Evolutionary conservation across 1,139 yeast genomes (phyloP), one percentile per base, ranked within the genome.

Genomic region (Suhomyces maxii): DNA sequence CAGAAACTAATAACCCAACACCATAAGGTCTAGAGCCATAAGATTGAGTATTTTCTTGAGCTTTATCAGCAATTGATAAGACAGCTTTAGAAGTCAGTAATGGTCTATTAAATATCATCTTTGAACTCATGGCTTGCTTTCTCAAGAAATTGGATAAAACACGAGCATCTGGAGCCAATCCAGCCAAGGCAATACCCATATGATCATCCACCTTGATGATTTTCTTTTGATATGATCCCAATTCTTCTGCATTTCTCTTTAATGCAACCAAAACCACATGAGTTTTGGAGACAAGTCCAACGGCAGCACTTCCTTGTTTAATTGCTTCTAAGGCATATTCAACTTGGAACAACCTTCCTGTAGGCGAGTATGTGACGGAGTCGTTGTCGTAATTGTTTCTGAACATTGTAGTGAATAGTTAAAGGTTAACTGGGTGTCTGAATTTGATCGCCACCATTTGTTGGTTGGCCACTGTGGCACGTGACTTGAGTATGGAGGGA

Each of bases 301-400:
- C 97, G 11, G 97, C 93, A 3, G 97, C 98, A 56, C 96, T 86
- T 40, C 99, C 99, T 71, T 93, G 99, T 65, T 93, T 93, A 68
- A 93, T 93, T 13, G 99, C 98, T 64, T 93, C 99, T 50, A 91
- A 75, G 3, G 99, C 99, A 61, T 93, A 93, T 66, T 93, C 99
- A 34, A 85, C 84, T 70, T 93, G 99, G 73, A 93, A 93, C 51
- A 93, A 80, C 60, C 98, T 81, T 18, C 99, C 99, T 2, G 98
- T 93, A 45, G 99, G 98, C 36, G 98, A 90, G 71, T 89, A 93
- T 26, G 99, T 93, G 52, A 93, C 96, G 37, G 97, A 85, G 67
- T 93, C 99, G 79, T 95, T 95, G 67, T 93, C 99, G 79, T 93
- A 93, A 62, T 95, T 93, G 72, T 93, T 93, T 78, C 99, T 88